Base-by-base conservation (phyloP, 352 stramenopile species). In the Phytophthora megakarya region DNA sequence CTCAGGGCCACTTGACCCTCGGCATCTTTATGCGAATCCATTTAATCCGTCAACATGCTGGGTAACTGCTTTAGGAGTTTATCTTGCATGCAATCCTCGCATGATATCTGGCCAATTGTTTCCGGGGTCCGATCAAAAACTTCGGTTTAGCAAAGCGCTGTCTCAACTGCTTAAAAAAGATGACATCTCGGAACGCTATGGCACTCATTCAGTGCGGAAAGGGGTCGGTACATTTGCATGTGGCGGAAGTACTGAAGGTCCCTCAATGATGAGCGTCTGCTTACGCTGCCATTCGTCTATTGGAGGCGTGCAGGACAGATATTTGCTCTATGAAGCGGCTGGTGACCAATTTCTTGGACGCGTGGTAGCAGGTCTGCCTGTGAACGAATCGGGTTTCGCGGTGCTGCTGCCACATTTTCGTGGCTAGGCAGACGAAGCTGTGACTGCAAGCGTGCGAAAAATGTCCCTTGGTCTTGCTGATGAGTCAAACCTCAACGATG, bases 1-100 rank as follows among this genome's bases (percentile, higher is more conserved):
- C 0, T 38, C 10, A 12, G 60, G 56, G 8, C 45, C n/a, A 3
- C 42, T 33, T 33, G 46, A 53, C 18, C 50, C 45, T 19, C 53
- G 65, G 15, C 65, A 73, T 40, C 30, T 67, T 1, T 67, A 69
- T 28, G 45, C 56, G 5, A 65, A 67, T 32, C 26, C 26, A 9
- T 9, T 32, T 32, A 32, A 9, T 32, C 26, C 26, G 26, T 5
- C 5, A 10, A 32, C 26, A 9, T 32, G 5, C 9, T 9, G 26
- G 26, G 26, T 32, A 9, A 32, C 26, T 32, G 9, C 26, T 32
- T 32, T 32, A 10, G 26, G 26, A 32, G n/a, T 32, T 32, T 32
- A 32, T 10, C 9, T 32, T 10, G 26, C 26, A 9, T 32, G 26
- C 26, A 5, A 32, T n/a, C n/a, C n/a, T n/a, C n/a, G n/a, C n/a